phyloP scores from a whole-genome alignment of 106 monocot genomes.

The Acanthochlamys bracteata region DNA sequence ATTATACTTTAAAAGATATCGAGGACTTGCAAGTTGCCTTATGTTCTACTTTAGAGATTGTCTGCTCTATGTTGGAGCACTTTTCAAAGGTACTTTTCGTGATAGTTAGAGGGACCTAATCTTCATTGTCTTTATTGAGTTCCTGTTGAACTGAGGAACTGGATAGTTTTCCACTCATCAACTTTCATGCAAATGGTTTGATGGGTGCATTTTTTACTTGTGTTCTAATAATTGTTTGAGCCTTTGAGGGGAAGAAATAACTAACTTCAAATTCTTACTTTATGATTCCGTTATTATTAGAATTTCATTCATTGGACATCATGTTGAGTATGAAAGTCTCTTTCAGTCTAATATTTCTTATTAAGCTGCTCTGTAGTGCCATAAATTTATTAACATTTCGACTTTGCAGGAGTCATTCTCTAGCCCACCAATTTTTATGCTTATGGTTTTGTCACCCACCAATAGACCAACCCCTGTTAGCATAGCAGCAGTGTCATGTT shows the following conservation, averaged over 20 bases:
- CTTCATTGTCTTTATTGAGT: background rate
- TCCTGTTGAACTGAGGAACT: too few species aligned
- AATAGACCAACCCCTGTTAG: slow-evolving; percentile 46
- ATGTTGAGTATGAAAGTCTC: too few species aligned
- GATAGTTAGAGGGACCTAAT: background rate
- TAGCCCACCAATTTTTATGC: slow-evolving; percentile 36
- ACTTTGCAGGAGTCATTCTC: slow-evolving; percentile 39
- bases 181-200: too few species aligned
- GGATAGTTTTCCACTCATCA: too few species aligned
- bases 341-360: background rate
- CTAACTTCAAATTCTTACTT: too few species aligned
- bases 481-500: slow-evolving; percentile 33
- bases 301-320: too few species aligned
- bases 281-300: too few species aligned
- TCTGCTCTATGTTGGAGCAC: slow-evolving; percentile 31
- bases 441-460: slow-evolving; percentile 47
- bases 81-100: slow-evolving; percentile 45
- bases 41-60: slow-evolving; percentile 50
- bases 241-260: too few species aligned
- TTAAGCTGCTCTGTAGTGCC: background rate
- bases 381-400: slow-evolving; percentile 3
- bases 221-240: too few species aligned
- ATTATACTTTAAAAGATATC: slow-evolving; percentile 48
- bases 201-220: too few species aligned
- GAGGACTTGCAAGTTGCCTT: slow-evolving; percentile 51